phyloP scores from a whole-genome alignment of 768 basidiomycete species.

The Russula sp. region DNA sequence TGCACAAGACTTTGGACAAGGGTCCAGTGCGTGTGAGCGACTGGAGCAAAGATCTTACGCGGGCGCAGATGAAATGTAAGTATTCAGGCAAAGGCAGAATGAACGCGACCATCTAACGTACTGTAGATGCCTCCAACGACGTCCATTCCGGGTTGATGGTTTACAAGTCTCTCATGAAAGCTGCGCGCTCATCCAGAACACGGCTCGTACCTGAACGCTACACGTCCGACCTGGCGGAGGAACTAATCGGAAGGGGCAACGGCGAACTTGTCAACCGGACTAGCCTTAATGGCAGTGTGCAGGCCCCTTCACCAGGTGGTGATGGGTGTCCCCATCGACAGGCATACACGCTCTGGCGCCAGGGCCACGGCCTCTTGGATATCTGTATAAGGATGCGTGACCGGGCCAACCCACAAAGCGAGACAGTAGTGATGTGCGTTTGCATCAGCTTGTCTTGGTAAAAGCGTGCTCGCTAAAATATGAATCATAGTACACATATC shows the following conservation, averaged over 20 bases:
- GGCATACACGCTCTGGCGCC: constrained; percentile 41
- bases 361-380: constrained; percentile 29
- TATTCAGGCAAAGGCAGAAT: not conserved
- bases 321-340: constrained; percentile 27
- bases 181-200: constrained; percentile 26
- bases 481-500: constrained; percentile 34
- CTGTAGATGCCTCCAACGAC: constrained; percentile 45
- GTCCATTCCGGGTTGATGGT: constrained; percentile 41
- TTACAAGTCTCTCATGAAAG: constrained; percentile 32
- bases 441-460: not conserved
- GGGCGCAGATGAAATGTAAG: constrained; percentile 36
- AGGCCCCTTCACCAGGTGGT: not conserved
- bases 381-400: constrained; percentile 36
- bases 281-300: too few species aligned
- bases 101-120: not conserved
- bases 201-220: constrained; percentile 22
- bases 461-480: not conserved
- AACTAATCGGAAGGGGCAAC: not conserved
- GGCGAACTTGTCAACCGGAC: not conserved
- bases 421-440: constrained; percentile 42
- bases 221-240: constrained; percentile 27
- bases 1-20: constrained; percentile 34
- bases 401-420: constrained; percentile 35
- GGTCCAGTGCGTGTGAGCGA: constrained; percentile 40
- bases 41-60: constrained; percentile 37